Evolutionary conservation across 2,329 filamentous ascomycete genomes (phyloP), one percentile per base, ranked within the genome.

Genomic region (Boeremia exigua): DNA sequence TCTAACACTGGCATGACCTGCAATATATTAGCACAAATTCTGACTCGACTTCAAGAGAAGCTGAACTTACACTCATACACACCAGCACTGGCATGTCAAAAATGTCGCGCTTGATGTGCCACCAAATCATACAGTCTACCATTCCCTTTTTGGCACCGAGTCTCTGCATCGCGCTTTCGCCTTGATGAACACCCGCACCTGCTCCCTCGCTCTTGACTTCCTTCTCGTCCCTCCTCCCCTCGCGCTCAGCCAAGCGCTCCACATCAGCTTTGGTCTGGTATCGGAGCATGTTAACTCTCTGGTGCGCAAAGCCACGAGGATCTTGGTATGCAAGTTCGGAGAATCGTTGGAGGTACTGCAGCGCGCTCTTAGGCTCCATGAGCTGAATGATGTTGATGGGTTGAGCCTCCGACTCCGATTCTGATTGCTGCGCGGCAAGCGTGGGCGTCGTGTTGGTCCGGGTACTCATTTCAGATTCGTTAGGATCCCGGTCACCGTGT

Each of bases 71-170:
- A 80, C 97, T 97, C 81, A 98, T 94, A 71, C 97, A 91, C 76
- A 98, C 96, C 79, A 98, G 83, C 92, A 97, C 96, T 19, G 95
- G 95, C 76, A 98, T 96, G 79, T 98, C 94, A 79, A 98, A 98
- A 36, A 95, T 91, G 76, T 99, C 95, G 61, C 94, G 84, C 79
- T 96, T 96, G 60, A 98, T 93, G 61, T 91, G 94, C 93, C 94
- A 98, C 79, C 91, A 96, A 78, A 96, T 96, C 68, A 90, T 92
- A 79, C 93, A 97, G 73, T 96, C 91, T 54, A 98, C 90, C 77
- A 95, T 93, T 49, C 93, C 94, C 69, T 96, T 92, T 72, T 87
- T 89, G 70, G 91, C 82, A 0, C 85, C 91, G 12, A 96, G 84
- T 69, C 87, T 86, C 50, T 89, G 89, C 76, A 96, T 94, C 9